Percentiles rank a stretch among this genome's conserved stretches.
These are phyloP conservation scores for Phylloporus sp. DNA, from an alignment of 768 basidiomycete genomes.

Conservation along the genomic window DNA sequence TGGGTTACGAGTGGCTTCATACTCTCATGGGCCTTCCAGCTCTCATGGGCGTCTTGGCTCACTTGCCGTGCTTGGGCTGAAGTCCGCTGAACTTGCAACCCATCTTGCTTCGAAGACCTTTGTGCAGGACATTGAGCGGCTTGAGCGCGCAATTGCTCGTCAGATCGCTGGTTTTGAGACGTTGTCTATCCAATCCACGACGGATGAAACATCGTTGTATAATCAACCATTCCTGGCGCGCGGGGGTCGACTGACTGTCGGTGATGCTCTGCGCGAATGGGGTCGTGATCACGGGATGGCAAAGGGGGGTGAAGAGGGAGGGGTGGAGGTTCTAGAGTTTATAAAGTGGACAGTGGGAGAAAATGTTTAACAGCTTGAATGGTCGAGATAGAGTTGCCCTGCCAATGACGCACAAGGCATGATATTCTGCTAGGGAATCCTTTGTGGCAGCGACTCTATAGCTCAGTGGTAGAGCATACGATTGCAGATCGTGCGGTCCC, in stretches of 20 bases:
- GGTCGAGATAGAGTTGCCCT: background rate
- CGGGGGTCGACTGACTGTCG: slow-evolving; percentile 46
- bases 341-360: slow-evolving; percentile 66
- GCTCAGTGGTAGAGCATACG: slow-evolving; percentile 56
- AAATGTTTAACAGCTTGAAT: background rate
- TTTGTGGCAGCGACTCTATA: slow-evolving; percentile 22
- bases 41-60: slow-evolving; percentile 59
- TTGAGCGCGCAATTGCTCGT: slow-evolving; percentile 75
- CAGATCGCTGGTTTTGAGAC: slow-evolving; percentile 87
- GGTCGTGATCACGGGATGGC: slow-evolving; percentile 44
- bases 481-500: slow-evolving; percentile 57
- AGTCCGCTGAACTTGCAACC: slow-evolving; percentile 43
- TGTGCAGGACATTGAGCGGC: slow-evolving; percentile 50
- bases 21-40: slow-evolving; percentile 55
- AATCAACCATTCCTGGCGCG: slow-evolving; percentile 73
- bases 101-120: slow-evolving; percentile 48
- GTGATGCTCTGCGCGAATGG: slow-evolving; percentile 48
- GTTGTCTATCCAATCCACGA: slow-evolving; percentile 37
- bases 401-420: background rate
- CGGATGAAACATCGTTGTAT: slow-evolving; percentile 57
- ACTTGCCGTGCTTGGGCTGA: slow-evolving; percentile 53
- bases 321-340: slow-evolving; percentile 46
- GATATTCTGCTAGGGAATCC: background rate
- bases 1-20: slow-evolving; percentile 50
- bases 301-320: slow-evolving; percentile 29